phyloP scores from a whole-genome alignment of 1,139 yeast genomes.

The Zhuliangozyma parablackwelliae region DNA sequence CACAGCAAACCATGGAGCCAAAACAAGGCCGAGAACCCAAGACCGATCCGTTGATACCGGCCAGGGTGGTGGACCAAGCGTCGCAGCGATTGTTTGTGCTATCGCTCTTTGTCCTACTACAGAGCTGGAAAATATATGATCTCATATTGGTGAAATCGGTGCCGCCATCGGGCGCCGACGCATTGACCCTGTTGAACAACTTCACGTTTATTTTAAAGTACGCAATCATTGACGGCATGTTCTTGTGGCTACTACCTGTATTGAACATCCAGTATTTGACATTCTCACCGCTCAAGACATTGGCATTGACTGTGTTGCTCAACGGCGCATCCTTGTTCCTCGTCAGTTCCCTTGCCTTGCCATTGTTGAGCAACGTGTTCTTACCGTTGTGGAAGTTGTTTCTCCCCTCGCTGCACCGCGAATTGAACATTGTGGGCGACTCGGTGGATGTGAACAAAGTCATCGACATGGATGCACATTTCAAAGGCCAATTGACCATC shows the following conservation, averaged over 20 bases:
- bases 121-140: slow-evolving; percentile 80
- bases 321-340: slow-evolving; percentile 38
- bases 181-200: slow-evolving; percentile 32
- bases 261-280: slow-evolving; percentile 70
- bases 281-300: slow-evolving; percentile 51
- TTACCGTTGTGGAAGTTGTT: slow-evolving; percentile 46
- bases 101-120: slow-evolving; percentile 66
- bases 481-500: slow-evolving; percentile 80
- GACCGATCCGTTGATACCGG: slow-evolving; percentile 40
- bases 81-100: slow-evolving; percentile 68
- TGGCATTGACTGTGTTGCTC: slow-evolving; percentile 36
- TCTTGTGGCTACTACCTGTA: slow-evolving; percentile 65
- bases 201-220: slow-evolving; percentile 67
- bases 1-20: slow-evolving; percentile 1
- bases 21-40: not conserved
- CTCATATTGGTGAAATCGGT: slow-evolving; percentile 42
- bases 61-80: slow-evolving; percentile 65
- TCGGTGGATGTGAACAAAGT: slow-evolving; percentile 37
- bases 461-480: slow-evolving; percentile 64
- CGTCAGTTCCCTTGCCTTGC: slow-evolving; percentile 34
- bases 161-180: slow-evolving; percentile 11
- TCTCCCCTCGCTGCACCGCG: slow-evolving; percentile 38
- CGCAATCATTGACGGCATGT: slow-evolving; percentile 64
- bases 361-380: slow-evolving; percentile 30
- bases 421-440: slow-evolving; percentile 66